phyloP scores from a whole-genome alignment of 1,284 basidiomycete species.

The Apiotrichum gamsii region DNA sequence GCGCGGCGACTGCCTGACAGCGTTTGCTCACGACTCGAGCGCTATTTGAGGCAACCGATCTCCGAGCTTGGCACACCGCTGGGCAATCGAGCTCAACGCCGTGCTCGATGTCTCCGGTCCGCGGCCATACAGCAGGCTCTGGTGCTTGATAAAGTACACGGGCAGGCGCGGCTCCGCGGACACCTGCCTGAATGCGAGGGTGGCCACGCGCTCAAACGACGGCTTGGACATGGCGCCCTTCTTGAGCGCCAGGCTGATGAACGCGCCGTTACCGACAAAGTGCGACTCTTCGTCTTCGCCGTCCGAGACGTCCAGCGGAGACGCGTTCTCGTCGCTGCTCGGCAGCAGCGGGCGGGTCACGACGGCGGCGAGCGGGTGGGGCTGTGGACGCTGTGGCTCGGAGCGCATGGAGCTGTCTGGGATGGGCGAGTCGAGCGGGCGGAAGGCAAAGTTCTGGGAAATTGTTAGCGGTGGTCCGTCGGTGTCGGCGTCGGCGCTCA shows the following conservation, averaged over 20 bases:
- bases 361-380: not conserved
- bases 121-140: slow-evolving; percentile 30
- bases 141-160: slow-evolving; percentile 36
- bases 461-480: no score
- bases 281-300: slow-evolving; percentile 27
- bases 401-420: no score
- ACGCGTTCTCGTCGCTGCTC: slow-evolving; percentile 4
- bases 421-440: no score
- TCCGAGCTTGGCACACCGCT: no score
- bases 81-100: not conserved
- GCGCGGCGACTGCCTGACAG: no score
- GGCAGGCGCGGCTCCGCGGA: slow-evolving; percentile 25
- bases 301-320: slow-evolving; percentile 19
- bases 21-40: not conserved
- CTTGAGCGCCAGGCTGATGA: slow-evolving; percentile 19
- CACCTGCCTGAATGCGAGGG: slow-evolving; percentile 32
- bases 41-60: no score
- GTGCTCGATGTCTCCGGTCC: slow-evolving; percentile 11
- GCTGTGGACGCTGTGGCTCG: no score
- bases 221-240: not conserved
- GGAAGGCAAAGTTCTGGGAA: no score
- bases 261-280: slow-evolving; percentile 27
- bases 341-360: no score
- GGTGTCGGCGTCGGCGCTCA: no score
- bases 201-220: slow-evolving; percentile 9